Base-by-base conservation (phyloP, 805 yeast genomes). In the Ogataea haglerorum region DNA sequence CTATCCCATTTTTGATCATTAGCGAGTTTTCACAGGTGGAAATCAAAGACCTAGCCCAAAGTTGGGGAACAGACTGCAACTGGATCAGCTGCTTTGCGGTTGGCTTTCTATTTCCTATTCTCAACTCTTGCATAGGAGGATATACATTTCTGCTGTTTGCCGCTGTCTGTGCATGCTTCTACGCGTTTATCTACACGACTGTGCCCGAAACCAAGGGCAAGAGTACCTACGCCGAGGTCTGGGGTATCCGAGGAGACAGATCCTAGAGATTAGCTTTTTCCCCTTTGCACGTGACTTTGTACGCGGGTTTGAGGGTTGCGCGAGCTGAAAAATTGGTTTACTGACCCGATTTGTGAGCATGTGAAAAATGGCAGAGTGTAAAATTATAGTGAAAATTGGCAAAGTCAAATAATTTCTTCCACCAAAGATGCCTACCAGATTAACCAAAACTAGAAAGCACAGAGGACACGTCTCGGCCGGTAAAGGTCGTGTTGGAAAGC, bases 381-480 rank as follows among this genome's bases (percentile, higher is more conserved):
- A 38, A 38, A 38, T 38, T 38, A 31, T 30, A 36, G 40, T 38
- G 39, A 36, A 39, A 30, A 30, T 30, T 37, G 42, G 21, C 24
- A 32, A 27, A 32, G n/a, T 16, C 38, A 36, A 34, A 32, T 35
- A 36, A 34, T 43, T 43, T 40, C 42, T 35, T 36, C 32, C 36
- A 39, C 37, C 47, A 37, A 41, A 70, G 71, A 90, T 90, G 98
- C 98, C 98, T 74, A 86, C 97, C 82, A 89, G 98, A 87, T 83
- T 87, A 71, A 85, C 95, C 69, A 90, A 93, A 77, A 93, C 98
- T 77, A 89, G 99, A 86, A 93, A 93, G 82, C 96, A 88, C 85
- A 89, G 99, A 86, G 99, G 99, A 79, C 84, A 93, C 95, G 98
- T 93, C 76, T 87, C 97, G 72, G 98, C 98, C 95, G 99, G 99